Evolutionary conservation across 2,329 filamentous ascomycete species (phyloP).

Genomic region (Zymoseptoria tritici): DNA sequence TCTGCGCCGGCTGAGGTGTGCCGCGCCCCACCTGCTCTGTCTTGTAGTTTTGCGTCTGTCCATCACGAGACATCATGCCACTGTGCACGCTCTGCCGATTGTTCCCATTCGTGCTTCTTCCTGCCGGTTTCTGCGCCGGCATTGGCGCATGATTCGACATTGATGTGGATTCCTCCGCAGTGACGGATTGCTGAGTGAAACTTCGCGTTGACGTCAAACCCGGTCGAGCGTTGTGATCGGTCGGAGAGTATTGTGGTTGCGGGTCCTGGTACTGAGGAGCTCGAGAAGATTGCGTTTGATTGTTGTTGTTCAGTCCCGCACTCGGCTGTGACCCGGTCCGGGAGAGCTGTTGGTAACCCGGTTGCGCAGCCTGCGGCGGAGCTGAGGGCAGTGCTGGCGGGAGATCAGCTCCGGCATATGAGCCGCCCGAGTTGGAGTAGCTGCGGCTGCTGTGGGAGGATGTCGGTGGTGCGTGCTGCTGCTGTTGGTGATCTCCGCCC

Average conservation of each 20-base stretch:
- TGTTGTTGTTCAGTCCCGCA: constrained; percentile 21
- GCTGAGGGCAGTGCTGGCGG: constrained; percentile 20
- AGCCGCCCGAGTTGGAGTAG: constrained; percentile 2
- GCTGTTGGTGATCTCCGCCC: constrained; percentile 2
- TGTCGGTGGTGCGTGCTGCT: constrained; percentile 8
- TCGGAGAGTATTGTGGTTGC: constrained; percentile 17
- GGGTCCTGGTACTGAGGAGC: constrained; percentile 5
- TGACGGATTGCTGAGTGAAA: constrained; percentile 19
- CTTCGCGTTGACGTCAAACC: constrained; percentile 21
- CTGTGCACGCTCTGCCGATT: constrained; percentile 30
- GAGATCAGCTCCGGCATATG: constrained; percentile 16
- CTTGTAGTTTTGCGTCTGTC: constrained; percentile 39
- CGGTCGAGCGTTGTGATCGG: constrained; percentile 21
- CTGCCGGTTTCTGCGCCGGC: constrained; percentile 21
- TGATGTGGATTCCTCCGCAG: constrained; percentile 22
- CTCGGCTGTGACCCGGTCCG: constrained; percentile 12
- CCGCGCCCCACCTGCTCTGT: constrained; percentile 21
- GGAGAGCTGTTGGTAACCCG: constrained; percentile 19
- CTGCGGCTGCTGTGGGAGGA: neutral
- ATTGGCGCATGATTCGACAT: constrained; percentile 28
- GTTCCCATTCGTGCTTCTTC: constrained; percentile 14
- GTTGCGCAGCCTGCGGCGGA: constrained; percentile 24
- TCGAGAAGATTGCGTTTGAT: constrained; percentile 8
- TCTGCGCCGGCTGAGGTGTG: constrained; percentile 39
- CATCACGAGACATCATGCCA: constrained; percentile 23